Conservation (phyloP, 2,329 filamentous ascomycete species). For the Lachnellula cervina region DNA sequence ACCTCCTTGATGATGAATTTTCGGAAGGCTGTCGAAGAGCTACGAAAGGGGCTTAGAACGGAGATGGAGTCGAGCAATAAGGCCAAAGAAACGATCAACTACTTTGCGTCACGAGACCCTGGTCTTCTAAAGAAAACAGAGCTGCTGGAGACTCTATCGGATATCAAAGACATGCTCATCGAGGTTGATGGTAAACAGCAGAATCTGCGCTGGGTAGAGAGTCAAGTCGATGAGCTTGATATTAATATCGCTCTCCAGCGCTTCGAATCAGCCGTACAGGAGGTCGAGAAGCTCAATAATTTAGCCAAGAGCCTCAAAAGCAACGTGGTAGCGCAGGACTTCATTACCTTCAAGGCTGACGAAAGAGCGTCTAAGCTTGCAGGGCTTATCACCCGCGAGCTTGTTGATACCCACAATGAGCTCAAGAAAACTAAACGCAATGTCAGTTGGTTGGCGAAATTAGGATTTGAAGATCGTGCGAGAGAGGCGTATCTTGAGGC, state of each 20-base stretch:
- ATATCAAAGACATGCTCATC: slow-evolving; percentile 81
- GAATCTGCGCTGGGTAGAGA: slow-evolving; percentile 91
- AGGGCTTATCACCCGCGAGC: slow-evolving; percentile 67
- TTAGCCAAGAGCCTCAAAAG: slow-evolving; percentile 77
- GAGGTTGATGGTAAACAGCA: slow-evolving; percentile 97
- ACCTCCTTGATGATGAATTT: slow-evolving; percentile 78
- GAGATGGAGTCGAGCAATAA: slow-evolving; percentile 86
- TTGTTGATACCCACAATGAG: slow-evolving; percentile 74
- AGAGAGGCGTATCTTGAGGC: slow-evolving; percentile 81
- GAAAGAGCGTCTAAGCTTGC: slow-evolving; percentile 77
- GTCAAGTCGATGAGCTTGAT: slow-evolving; percentile 91
- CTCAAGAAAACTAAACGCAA: slow-evolving; percentile 73
- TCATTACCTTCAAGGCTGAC: slow-evolving; percentile 87
- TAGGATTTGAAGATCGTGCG: slow-evolving; percentile 88
- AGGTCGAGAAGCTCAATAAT: slow-evolving; percentile 78
- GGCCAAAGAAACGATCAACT: slow-evolving; percentile 78
- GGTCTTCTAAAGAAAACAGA: slow-evolving; percentile 74
- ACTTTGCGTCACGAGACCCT: slow-evolving; percentile 74
- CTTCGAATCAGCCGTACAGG: slow-evolving; percentile 77
- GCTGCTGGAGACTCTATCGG: slow-evolving; percentile 70
- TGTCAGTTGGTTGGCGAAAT: slow-evolving; percentile 74
- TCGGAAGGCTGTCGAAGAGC: slow-evolving; percentile 85
- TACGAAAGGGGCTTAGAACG: slow-evolving; percentile 77
- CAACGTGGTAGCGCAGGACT: slow-evolving; percentile 82
- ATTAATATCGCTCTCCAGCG: slow-evolving; percentile 90